These are phyloP conservation scores for Powellomyces hirtus DNA, from an alignment of 192 early-diverging fungal species.

Conservation along the genomic window DNA sequence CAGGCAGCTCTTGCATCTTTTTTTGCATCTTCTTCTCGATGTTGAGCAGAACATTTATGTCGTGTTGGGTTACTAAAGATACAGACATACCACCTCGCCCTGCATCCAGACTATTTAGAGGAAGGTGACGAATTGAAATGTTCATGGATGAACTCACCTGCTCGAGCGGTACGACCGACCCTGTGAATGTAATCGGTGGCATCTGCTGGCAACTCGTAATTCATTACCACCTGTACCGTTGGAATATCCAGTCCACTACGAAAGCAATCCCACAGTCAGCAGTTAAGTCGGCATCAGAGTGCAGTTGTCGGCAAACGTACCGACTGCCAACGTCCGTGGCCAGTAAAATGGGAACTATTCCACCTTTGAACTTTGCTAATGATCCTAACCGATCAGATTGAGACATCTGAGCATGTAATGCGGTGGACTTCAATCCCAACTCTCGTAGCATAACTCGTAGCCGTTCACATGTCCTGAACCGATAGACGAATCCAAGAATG, in stretches of 20 bases:
- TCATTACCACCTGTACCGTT: slow-evolving; percentile 86
- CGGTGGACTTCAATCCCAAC: slow-evolving; percentile 85
- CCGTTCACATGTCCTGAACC: slow-evolving; percentile 79
- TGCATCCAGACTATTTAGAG: too few relatives aligned
- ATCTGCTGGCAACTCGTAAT: slow-evolving; percentile 93
- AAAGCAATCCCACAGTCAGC: too few relatives aligned
- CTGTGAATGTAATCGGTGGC: slow-evolving; percentile 97
- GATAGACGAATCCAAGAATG: slow-evolving; percentile 8
- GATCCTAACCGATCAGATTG: slow-evolving; percentile 88
- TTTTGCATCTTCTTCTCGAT: slow-evolving; percentile 83
- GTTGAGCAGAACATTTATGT: slow-evolving; percentile 83
- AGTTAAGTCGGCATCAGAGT: too few relatives aligned
- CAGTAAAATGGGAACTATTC: slow-evolving; percentile 83
- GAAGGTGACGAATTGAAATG: background rate
- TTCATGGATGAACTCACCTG: too few relatives aligned
- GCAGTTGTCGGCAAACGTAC: slow-evolving; percentile 32
- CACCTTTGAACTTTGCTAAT: slow-evolving; percentile 87
- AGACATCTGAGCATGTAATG: slow-evolving; percentile 90
- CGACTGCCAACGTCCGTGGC: slow-evolving; percentile 97
- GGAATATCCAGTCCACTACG: slow-evolving; percentile 94
- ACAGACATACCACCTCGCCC: slow-evolving; percentile 84
- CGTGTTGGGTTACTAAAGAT: slow-evolving; percentile 75
- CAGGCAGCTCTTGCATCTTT: slow-evolving; percentile 72
- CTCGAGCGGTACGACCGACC: slow-evolving; percentile 97
- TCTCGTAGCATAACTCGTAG: slow-evolving; percentile 85